Evolutionary conservation across 2,329 filamentous ascomycete genomes (phyloP).

Genomic region (Whalleya microplaca): DNA sequence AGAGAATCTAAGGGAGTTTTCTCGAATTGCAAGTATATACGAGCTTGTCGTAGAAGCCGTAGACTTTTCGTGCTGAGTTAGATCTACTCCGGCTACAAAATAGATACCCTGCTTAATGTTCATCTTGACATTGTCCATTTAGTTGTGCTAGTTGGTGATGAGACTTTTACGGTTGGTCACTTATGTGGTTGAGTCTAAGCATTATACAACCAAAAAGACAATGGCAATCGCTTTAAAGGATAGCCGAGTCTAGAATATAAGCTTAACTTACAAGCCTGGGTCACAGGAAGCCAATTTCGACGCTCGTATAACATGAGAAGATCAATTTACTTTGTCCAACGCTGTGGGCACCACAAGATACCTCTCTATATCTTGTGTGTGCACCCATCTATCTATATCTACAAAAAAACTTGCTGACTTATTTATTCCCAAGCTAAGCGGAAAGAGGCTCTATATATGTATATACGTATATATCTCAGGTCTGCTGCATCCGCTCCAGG

Average conservation of each 20-base stretch:
- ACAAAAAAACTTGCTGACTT: background rate
- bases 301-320: constrained; percentile 9
- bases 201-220: too few relatives aligned
- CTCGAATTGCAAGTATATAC: background rate
- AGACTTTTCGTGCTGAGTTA: background rate
- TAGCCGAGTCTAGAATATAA: too few relatives aligned
- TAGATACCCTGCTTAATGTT: constrained; percentile 23
- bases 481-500: constrained; percentile 66
- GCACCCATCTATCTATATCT: background rate
- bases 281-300: too few relatives aligned
- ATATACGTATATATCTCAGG: too few relatives aligned
- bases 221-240: too few relatives aligned
- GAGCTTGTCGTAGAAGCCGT: too few relatives aligned
- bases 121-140: background rate
- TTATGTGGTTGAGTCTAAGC: background rate
- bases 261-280: too few relatives aligned
- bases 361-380: too few relatives aligned
- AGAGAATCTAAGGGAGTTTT: constrained; percentile 1
- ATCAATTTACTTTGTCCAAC: background rate
- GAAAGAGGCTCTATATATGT: background rate
- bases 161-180: background rate
- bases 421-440: background rate
- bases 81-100: constrained; percentile 7
- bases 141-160: background rate
- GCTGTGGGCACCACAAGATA: background rate